These are phyloP conservation scores for Heliosperma pusillum DNA, from an alignment of 148 eudicot species.

Conservation along the genomic window DNA sequence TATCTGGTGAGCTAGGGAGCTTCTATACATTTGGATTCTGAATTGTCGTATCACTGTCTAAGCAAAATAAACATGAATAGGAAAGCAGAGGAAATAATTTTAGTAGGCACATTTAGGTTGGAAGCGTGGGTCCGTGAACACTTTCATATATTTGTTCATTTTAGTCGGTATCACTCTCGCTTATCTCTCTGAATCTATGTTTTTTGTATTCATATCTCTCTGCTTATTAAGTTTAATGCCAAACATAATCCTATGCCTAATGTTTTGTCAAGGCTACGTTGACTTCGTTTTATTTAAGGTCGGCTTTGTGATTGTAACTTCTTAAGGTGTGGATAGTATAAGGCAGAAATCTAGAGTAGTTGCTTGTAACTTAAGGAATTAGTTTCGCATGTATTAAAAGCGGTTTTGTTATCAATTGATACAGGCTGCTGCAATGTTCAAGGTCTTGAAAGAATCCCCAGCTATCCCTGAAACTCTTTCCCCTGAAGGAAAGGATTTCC, in stretches of 20 bases:
- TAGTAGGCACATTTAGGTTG: background rate
- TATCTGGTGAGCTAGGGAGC: too few species aligned
- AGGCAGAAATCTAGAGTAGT: background rate
- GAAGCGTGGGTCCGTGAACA: background rate
- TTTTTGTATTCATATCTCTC: too few species aligned
- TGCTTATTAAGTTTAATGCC: too few species aligned
- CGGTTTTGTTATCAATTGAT: constrained; percentile 4
- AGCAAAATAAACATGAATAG: too few species aligned
- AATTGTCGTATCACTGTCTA: too few species aligned
- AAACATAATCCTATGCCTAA: background rate
- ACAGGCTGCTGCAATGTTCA: constrained; percentile 97
- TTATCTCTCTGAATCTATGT: too few species aligned
- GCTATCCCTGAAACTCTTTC: constrained; percentile 79
- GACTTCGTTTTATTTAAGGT: background rate
- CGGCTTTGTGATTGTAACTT: background rate
- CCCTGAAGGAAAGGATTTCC: constrained; percentile 80
- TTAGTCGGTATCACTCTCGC: background rate
- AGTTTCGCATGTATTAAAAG: constrained; percentile 3
- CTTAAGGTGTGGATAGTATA: background rate
- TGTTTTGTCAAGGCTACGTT: background rate
- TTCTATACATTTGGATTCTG: too few species aligned
- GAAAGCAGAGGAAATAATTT: too few species aligned
- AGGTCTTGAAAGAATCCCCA: constrained; percentile 80
- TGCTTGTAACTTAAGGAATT: background rate
- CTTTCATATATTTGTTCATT: background rate